Evolutionary conservation across 1,284 basidiomycete genomes (phyloP).

Genomic region (Schizophyllum commune): DNA sequence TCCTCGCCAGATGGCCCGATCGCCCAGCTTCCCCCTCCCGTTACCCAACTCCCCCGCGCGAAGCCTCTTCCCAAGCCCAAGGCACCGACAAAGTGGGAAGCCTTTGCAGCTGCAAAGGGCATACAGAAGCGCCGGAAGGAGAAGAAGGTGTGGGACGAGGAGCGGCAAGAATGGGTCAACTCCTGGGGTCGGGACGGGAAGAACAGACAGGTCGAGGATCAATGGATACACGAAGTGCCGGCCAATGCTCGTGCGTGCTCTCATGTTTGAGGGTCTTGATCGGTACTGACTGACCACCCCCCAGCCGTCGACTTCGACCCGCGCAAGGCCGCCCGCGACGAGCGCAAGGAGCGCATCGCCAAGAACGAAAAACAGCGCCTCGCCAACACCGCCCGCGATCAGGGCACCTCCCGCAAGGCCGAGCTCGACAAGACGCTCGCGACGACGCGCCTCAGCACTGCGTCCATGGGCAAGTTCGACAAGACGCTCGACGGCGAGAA

Average conservation of each 20-base stretch:
- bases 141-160: slow-evolving; percentile 90
- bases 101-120: slow-evolving; percentile 91
- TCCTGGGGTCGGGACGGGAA: slow-evolving; percentile 90
- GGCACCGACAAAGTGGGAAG: slow-evolving; percentile 94
- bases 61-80: slow-evolving; percentile 93
- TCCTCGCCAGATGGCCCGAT: slow-evolving; percentile 79
- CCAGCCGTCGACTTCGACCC: slow-evolving; percentile 76
- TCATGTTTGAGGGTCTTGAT: slow-evolving; percentile 1
- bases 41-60: slow-evolving; percentile 75
- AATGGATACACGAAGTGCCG: slow-evolving; percentile 92
- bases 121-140: slow-evolving; percentile 81
- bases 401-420: slow-evolving; percentile 44
- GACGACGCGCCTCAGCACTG: slow-evolving; percentile 79
- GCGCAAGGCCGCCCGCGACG: slow-evolving; percentile 63
- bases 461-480: slow-evolving; percentile 92
- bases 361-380: slow-evolving; percentile 83
- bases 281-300: slow-evolving; percentile 1
- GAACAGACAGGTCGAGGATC: slow-evolving; percentile 83
- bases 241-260: slow-evolving; percentile 66
- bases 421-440: slow-evolving; percentile 77
- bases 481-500: slow-evolving; percentile 86
- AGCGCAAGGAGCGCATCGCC: slow-evolving; percentile 71
- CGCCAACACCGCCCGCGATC: slow-evolving; percentile 72
- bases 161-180: slow-evolving; percentile 87
- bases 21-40: slow-evolving; percentile 74